A percentile compares a stretch with the other conserved stretches of the same genome.
Conservation (phyloP, 2,329 filamentous ascomycete species). For the Trichoderma sp. region DNA sequence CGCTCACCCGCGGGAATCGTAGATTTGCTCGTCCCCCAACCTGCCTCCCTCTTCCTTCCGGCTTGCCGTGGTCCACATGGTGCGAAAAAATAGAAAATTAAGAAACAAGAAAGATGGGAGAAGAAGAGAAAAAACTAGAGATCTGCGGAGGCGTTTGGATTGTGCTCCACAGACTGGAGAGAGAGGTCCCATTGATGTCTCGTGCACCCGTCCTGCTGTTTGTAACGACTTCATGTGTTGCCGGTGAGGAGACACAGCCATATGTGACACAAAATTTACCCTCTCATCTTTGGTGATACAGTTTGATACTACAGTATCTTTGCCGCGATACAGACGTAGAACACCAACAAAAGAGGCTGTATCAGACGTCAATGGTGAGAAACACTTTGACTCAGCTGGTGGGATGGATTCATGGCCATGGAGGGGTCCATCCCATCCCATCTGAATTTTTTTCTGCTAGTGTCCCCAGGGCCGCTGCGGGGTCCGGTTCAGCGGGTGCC, state of each 20-base stretch:
- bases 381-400: neutral
- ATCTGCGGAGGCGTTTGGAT: constrained; percentile 24
- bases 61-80: constrained; percentile 22
- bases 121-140: constrained; percentile 6
- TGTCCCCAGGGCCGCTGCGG: constrained; percentile 15
- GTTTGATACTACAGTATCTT: neutral
- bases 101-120: no score
- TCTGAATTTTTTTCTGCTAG: neutral
- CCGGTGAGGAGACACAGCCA: neutral
- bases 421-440: constrained; percentile 9
- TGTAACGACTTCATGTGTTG: neutral
- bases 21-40: constrained; percentile 21
- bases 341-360: no score
- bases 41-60: neutral
- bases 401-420: constrained; percentile 9
- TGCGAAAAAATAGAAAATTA: neutral
- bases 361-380: no score
- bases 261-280: no score
- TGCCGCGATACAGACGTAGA: no score
- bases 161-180: constrained; percentile 1
- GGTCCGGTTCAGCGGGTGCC: constrained; percentile 6
- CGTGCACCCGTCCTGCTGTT: neutral
- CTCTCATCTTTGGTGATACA: neutral
- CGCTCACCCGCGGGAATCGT: constrained; percentile 5
- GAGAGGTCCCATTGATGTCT: neutral